A percentile compares a stretch with the other conserved stretches of the same genome.
Evolutionary conservation across 2,329 filamentous ascomycete species (phyloP).

Genomic region (Leptodontidium sp.): DNA sequence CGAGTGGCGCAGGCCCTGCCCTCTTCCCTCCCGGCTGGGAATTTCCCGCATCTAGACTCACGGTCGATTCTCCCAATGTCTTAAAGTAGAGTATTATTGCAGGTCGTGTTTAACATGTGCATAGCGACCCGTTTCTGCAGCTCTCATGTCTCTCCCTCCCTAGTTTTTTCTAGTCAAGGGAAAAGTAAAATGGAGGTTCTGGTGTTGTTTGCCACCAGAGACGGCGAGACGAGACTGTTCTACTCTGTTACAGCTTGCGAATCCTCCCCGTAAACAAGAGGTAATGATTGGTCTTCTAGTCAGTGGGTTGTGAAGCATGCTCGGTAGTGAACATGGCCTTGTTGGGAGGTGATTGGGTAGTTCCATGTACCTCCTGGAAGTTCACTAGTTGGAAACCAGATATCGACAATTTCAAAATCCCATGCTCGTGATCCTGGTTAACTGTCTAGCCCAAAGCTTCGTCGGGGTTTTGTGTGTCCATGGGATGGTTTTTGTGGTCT

Average conservation of each 20-base stretch:
- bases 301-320: background rate
- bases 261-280: background rate
- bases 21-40: background rate
- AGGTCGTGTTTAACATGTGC: background rate
- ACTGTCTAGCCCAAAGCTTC: background rate
- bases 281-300: background rate
- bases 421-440: background rate
- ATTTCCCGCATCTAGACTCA: conserved; percentile 10
- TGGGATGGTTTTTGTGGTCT: background rate
- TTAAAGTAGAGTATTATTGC: background rate
- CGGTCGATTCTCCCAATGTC: background rate
- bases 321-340: background rate
- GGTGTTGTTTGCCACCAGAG: background rate
- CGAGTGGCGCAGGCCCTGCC: background rate
- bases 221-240: conserved; percentile 1
- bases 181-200: background rate
- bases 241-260: background rate
- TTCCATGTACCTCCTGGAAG: background rate
- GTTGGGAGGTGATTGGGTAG: background rate
- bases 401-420: conserved; percentile 8
- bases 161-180: too few species aligned
- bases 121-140: background rate
- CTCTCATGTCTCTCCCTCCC: background rate
- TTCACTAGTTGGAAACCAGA: background rate
- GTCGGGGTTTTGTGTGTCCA: background rate